Evolutionary conservation across 2,329 filamentous ascomycete genomes (phyloP).

Genomic region (Trichoderma semiorbis): DNA sequence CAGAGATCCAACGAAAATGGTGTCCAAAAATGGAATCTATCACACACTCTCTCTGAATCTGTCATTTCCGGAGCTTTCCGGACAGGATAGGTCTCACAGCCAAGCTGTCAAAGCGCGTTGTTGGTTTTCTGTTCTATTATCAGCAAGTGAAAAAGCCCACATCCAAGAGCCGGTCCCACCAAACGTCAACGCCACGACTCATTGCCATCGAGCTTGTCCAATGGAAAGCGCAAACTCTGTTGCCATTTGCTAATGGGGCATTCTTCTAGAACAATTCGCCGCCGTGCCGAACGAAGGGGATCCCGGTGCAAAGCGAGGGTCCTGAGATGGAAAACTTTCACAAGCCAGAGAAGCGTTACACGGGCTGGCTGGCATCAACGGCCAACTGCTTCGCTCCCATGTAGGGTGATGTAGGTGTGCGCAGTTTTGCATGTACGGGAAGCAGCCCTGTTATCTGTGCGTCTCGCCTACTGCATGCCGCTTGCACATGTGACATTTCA

Average conservation of each 20-base stretch:
- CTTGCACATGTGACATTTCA: not conserved
- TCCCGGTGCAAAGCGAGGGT: not conserved
- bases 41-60: not conserved
- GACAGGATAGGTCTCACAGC: not conserved
- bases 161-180: not conserved
- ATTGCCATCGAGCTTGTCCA: not conserved
- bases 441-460: not conserved
- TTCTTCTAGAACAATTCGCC: conserved; percentile 9
- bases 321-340: not conserved
- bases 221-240: not conserved
- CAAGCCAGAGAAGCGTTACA: not conserved
- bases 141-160: not conserved
- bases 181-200: conserved; percentile 9
- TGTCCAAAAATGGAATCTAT: not conserved
- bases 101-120: not conserved
- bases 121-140: not conserved
- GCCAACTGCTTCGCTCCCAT: not conserved
- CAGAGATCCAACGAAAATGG: not conserved
- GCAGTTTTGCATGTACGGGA: not conserved
- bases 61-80: conserved; percentile 14
- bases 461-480: not conserved
- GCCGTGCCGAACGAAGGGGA: not conserved
- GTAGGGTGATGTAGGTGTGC: conserved; percentile 1
- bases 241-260: conserved; percentile 10
- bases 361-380: not conserved